Evolutionary conservation across 2,329 filamentous ascomycete species (phyloP).

Genomic region (Colletotrichum echinochloae): DNA sequence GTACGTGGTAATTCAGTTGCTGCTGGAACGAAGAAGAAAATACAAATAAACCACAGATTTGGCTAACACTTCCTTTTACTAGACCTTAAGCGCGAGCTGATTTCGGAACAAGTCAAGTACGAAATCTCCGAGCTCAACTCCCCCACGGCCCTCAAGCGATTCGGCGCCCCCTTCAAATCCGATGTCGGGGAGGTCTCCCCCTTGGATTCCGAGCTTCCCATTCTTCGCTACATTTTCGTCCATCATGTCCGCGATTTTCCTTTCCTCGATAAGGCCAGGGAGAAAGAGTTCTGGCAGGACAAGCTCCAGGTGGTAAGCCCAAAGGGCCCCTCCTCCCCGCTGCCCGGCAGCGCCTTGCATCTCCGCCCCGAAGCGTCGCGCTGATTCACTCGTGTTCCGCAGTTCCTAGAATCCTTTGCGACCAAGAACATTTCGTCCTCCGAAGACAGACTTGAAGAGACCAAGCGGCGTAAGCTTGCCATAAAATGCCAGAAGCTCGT

Average conservation of each 20-base stretch:
- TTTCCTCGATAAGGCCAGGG: constrained; percentile 93
- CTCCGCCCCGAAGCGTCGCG: constrained; percentile 4
- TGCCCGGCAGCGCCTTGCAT: not conserved
- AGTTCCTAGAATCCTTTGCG: constrained; percentile 98
- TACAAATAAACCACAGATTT: too few species aligned
- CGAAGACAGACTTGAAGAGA: constrained; percentile 95
- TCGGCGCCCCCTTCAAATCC: constrained; percentile 94
- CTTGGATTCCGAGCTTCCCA: constrained; percentile 91
- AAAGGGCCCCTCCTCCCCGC: constrained; percentile 3
- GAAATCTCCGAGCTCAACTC: constrained; percentile 95
- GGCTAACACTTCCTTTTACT: constrained; percentile 29
- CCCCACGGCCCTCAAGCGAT: constrained; percentile 92
- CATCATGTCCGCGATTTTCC: constrained; percentile 98
- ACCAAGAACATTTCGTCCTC: constrained; percentile 97
- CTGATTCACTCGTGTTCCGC: constrained; percentile 32
- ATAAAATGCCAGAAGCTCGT: constrained; percentile 95
- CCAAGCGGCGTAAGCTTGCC: constrained; percentile 92
- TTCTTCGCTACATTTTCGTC: constrained; percentile 96
- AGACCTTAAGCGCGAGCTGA: constrained; percentile 97
- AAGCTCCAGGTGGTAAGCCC: constrained; percentile 88
- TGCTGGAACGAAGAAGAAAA: not conserved
- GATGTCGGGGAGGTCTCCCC: constrained; percentile 93
- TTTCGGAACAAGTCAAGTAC: constrained; percentile 87
- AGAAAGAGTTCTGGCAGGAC: constrained; percentile 99
- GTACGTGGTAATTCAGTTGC: constrained; percentile 63